Percentiles rank a stretch among this genome's conserved stretches.
Conservation (phyloP, 441 rosid species). For the Erodium texanum region DNA sequence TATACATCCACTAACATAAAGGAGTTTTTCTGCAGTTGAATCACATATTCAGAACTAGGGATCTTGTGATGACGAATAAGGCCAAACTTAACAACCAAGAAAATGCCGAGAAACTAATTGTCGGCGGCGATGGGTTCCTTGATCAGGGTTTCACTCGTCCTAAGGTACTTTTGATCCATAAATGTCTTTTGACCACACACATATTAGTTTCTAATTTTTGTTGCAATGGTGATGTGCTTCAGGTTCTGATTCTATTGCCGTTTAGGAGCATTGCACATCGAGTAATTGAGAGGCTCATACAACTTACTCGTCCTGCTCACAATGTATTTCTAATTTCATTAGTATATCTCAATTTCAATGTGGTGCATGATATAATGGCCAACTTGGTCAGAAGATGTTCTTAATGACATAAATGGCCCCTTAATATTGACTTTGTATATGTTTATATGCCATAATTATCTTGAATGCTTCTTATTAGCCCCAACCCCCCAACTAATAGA, state of each 20-base stretch:
- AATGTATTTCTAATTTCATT: constrained; percentile 41
- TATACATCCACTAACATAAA: constrained; percentile 16
- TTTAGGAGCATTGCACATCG: constrained; percentile 59
- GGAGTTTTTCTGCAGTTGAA: constrained; percentile 60
- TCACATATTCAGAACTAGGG: constrained; percentile 69
- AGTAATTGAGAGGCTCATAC: constrained; percentile 68
- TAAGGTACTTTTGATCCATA: constrained; percentile 41
- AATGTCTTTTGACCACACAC: not conserved
- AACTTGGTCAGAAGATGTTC: constrained; percentile 1
- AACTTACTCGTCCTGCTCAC: constrained; percentile 60
- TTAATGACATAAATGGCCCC: not conserved
- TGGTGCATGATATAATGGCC: not conserved
- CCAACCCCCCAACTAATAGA: no score
- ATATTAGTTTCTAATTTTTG: not conserved
- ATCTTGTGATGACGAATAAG: constrained; percentile 70
- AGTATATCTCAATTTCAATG: not conserved
- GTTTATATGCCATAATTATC: not conserved
- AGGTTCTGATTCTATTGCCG: constrained; percentile 83
- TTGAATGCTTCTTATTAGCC: not conserved
- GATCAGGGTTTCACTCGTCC: constrained; percentile 98
- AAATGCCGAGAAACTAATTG: constrained; percentile 38
- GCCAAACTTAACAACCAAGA: constrained; percentile 56
- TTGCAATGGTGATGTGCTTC: constrained; percentile 19
- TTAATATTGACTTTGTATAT: not conserved
- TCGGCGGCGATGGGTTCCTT: constrained; percentile 49